Conservation (phyloP, 2,329 filamentous ascomycete genomes). For the Colletotrichum graminicola region DNA sequence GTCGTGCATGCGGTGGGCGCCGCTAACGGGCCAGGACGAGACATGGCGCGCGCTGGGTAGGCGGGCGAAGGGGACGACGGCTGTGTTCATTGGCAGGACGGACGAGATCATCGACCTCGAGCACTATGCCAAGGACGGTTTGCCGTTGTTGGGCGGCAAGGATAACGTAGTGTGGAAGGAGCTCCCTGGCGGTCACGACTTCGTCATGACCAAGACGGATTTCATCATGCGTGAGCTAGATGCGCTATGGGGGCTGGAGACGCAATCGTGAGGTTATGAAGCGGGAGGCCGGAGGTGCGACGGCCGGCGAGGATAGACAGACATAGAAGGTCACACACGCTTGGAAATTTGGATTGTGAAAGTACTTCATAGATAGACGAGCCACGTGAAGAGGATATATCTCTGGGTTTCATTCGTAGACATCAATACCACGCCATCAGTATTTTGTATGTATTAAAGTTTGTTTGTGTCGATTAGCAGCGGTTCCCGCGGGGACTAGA, state of each 20-base stretch:
- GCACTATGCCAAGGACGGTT: constrained; percentile 62
- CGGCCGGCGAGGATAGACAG: not conserved
- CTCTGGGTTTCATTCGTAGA: not conserved
- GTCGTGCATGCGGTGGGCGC: constrained; percentile 66
- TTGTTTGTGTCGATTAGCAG: too few species aligned
- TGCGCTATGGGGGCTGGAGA: constrained; percentile 57
- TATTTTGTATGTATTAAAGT: not conserved
- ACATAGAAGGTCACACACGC: not conserved
- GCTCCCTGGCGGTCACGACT: constrained; percentile 70
- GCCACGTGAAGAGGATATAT: not conserved
- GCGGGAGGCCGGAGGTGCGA: not conserved
- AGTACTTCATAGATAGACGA: not conserved
- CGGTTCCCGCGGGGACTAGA: too few species aligned
- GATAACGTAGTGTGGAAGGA: constrained; percentile 63
- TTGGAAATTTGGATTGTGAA: not conserved
- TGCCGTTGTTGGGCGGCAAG: constrained; percentile 64
- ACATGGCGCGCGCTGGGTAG: constrained; percentile 62
- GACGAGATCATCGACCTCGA: constrained; percentile 66
- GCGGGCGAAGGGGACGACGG: constrained; percentile 58
- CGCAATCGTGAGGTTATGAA: constrained; percentile 4
- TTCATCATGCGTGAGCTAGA: constrained; percentile 61
- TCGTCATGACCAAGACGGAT: constrained; percentile 68
- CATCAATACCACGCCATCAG: not conserved
- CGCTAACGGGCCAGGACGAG: constrained; percentile 65
- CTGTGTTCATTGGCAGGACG: constrained; percentile 63